These are phyloP conservation scores for Penicillium parvum DNA, from an alignment of 495 filamentous ascomycete genomes.

Conservation along the genomic window DNA sequence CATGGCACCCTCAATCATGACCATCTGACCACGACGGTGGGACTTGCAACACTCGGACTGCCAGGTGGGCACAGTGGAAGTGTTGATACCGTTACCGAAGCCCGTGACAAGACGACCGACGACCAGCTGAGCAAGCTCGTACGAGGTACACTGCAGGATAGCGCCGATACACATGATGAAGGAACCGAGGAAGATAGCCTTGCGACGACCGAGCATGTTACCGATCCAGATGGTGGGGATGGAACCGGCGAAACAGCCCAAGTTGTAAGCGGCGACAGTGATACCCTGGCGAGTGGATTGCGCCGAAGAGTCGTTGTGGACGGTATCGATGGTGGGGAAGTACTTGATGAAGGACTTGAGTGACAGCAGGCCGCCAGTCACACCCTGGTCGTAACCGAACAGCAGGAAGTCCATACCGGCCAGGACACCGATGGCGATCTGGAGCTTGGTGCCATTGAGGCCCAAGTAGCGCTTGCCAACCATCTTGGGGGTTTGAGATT, in stretches of 20 bases:
- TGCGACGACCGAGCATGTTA: conserved; percentile 54
- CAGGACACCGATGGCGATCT: conserved; percentile 62
- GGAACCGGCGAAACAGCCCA: conserved; percentile 62
- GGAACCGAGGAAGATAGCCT: conserved; percentile 52
- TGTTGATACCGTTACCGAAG: conserved; percentile 62
- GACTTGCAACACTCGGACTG: conserved; percentile 72
- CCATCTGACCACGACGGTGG: conserved; percentile 67
- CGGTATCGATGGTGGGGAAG: conserved; percentile 55
- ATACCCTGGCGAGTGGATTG: conserved; percentile 56
- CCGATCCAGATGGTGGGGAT: conserved; percentile 57
- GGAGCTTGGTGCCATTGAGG: conserved; percentile 60
- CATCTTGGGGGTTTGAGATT: conserved; percentile 30
- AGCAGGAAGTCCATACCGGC: conserved; percentile 69
- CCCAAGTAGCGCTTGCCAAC: conserved; percentile 50
- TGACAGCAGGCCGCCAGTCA: conserved; percentile 57
- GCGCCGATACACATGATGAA: conserved; percentile 56
- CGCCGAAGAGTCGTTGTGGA: conserved; percentile 27
- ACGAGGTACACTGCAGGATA: conserved; percentile 59
- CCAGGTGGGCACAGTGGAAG: conserved; percentile 69
- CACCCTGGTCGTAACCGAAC: conserved; percentile 56
- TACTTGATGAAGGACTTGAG: conserved; percentile 48
- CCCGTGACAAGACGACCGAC: conserved; percentile 58
- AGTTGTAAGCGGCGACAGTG: conserved; percentile 62
- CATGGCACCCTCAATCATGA: conserved; percentile 74
- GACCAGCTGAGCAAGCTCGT: conserved; percentile 59